Conservation (phyloP, 495 filamentous ascomycete genomes). For the Trichoderma gamsii region DNA sequence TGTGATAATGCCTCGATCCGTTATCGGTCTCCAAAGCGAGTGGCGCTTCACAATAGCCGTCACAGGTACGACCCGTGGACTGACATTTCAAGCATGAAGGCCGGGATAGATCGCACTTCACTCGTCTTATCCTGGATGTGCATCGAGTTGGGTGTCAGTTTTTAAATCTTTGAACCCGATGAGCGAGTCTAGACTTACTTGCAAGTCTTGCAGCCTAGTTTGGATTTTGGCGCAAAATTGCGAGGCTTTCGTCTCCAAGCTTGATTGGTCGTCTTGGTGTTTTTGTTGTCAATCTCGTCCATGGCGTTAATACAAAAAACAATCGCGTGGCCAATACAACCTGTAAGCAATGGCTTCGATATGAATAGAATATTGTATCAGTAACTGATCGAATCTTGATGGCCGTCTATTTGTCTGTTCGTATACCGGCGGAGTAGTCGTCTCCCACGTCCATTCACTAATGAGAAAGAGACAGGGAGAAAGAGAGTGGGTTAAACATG, state of each 20-base stretch:
- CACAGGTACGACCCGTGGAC: constrained; percentile 23
- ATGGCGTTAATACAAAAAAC: constrained; percentile 2
- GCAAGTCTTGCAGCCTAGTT: constrained; percentile 33
- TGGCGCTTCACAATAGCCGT: constrained; percentile 17
- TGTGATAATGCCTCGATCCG: constrained; percentile 12
- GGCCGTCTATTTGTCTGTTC: not conserved
- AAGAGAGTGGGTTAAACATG: too few species aligned
- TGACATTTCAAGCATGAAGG: constrained; percentile 22
- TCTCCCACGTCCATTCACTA: constrained; percentile 3
- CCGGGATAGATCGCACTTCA: constrained; percentile 22
- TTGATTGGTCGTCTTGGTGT: constrained; percentile 19
- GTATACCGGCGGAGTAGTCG: constrained; percentile 4
- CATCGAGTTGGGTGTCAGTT: constrained; percentile 15
- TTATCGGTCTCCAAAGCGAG: too few species aligned
- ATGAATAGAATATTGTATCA: not conserved
- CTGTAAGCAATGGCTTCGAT: not conserved
- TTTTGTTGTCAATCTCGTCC: not conserved
- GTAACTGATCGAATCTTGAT: not conserved
- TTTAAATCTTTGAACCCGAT: too few species aligned
- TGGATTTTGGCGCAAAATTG: constrained; percentile 33
- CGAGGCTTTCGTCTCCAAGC: constrained; percentile 31
- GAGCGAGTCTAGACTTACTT: constrained; percentile 27
- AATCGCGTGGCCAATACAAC: not conserved
- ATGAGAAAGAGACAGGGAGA: too few species aligned
- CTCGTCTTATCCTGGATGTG: constrained; percentile 19